phyloP scores from a whole-genome alignment of 2,329 filamentous ascomycete genomes.

The Botrytis galanthina region DNA sequence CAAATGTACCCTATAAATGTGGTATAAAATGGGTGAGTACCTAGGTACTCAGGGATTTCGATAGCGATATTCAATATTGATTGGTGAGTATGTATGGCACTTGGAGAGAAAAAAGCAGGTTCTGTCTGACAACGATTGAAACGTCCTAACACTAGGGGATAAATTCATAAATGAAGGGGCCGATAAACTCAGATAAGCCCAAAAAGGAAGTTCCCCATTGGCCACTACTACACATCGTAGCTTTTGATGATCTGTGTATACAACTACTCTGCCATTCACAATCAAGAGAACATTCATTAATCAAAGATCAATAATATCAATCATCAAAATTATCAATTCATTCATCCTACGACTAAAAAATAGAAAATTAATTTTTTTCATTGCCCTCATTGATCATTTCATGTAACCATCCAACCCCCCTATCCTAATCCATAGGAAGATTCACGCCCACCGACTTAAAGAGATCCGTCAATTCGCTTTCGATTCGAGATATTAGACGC shows the following conservation, averaged over 20 bases:
- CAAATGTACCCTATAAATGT: conserved; percentile 8
- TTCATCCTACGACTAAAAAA: background rate
- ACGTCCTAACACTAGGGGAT: background rate
- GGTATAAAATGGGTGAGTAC: background rate
- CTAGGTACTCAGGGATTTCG: background rate
- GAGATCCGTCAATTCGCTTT: conserved; percentile 9
- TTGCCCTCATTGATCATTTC: background rate
- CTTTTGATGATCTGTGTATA: background rate
- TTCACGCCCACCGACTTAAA: conserved; percentile 3
- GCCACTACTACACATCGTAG: background rate
- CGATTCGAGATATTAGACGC: conserved; percentile 12
- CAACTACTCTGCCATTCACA: background rate
- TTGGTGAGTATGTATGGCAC: conserved; percentile 1
- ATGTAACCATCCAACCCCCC: background rate
- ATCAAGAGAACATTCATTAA: background rate
- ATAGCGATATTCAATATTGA: conserved; percentile 13
- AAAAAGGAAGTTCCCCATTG: background rate
- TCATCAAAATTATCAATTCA: background rate
- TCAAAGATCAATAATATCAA: background rate
- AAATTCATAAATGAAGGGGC: background rate
- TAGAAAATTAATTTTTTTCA: conserved; percentile 2
- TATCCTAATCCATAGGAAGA: background rate
- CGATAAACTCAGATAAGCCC: background rate
- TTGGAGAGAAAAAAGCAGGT: background rate
- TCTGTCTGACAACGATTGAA: conserved; percentile 1